Percentiles rank a stretch among this genome's conserved stretches.
Conservation (phyloP, 306 rosid species). For the Begonia fuchsioides region DNA sequence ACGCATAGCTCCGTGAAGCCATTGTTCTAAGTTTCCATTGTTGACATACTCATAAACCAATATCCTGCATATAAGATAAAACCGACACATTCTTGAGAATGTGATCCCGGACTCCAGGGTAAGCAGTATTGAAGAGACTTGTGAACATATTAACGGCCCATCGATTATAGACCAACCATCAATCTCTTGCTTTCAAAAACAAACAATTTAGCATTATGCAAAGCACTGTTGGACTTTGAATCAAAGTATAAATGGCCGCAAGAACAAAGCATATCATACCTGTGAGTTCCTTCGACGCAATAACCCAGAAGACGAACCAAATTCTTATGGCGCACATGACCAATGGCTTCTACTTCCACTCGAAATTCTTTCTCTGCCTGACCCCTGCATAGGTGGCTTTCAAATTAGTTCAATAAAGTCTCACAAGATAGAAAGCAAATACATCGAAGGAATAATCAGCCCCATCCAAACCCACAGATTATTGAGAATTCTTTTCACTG, state of each 20-base stretch:
- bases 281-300: slow-evolving; percentile 78
- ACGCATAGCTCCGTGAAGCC: slow-evolving; percentile 97
- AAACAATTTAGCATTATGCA: not conserved
- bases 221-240: not conserved
- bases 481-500: slow-evolving; percentile 83
- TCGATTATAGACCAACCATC: no score
- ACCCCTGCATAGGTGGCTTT: slow-evolving; percentile 34
- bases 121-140: no score
- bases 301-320: slow-evolving; percentile 89
- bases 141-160: no score
- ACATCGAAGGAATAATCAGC: slow-evolving; percentile 7
- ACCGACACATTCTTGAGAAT: no score
- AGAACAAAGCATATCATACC: slow-evolving; percentile 22
- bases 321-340: slow-evolving; percentile 88
- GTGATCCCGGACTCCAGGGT: no score
- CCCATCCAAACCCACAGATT: slow-evolving; percentile 46
- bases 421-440: slow-evolving; percentile 7
- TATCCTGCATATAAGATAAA: slow-evolving; percentile 35
- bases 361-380: slow-evolving; percentile 94
- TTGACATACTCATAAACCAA: slow-evolving; percentile 81
- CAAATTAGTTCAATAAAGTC: slow-evolving; percentile 4
- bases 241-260: not conserved
- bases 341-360: slow-evolving; percentile 94
- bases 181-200: no score
- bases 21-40: slow-evolving; percentile 89